Conservation (phyloP, 345 rosid species). For the Erysimum cheiranthoides region DNA sequence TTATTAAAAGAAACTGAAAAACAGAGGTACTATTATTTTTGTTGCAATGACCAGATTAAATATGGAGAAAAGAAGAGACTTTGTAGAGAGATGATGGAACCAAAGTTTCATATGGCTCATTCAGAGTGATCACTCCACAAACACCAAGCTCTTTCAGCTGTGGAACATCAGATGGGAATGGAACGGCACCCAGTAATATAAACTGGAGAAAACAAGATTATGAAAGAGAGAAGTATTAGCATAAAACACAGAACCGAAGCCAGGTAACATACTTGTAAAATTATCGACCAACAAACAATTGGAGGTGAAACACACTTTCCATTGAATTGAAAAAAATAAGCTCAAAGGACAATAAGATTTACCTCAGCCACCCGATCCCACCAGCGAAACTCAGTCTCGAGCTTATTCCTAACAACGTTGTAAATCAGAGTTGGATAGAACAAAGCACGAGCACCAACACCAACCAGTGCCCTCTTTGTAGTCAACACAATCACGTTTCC, state of each 20-base stretch:
- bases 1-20: slow-evolving; percentile 25
- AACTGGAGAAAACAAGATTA: slow-evolving; percentile 48
- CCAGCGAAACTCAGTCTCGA: slow-evolving; percentile 92
- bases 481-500: slow-evolving; percentile 45
- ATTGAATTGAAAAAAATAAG: slow-evolving; percentile 9
- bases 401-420: slow-evolving; percentile 92
- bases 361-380: slow-evolving; percentile 96
- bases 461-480: slow-evolving; percentile 75
- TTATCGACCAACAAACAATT: not conserved
- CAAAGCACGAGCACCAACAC: slow-evolving; percentile 93
- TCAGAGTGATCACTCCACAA: slow-evolving; percentile 73
- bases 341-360: slow-evolving; percentile 17
- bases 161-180: slow-evolving; percentile 78
- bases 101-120: slow-evolving; percentile 87
- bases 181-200: slow-evolving; percentile 82
- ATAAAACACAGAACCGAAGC: slow-evolving; percentile 1
- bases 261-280: slow-evolving; percentile 9
- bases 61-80: slow-evolving; percentile 48
- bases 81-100: slow-evolving; percentile 79
- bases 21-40: not conserved
- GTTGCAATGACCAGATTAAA: not conserved
- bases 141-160: slow-evolving; percentile 75
- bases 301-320: not conserved
- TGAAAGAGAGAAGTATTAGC: slow-evolving; percentile 12
- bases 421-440: slow-evolving; percentile 90